Evolutionary conservation across 805 yeast species (phyloP), one percentile per base, ranked within the genome.

Genomic region (Barnettozyma pratensis): DNA sequence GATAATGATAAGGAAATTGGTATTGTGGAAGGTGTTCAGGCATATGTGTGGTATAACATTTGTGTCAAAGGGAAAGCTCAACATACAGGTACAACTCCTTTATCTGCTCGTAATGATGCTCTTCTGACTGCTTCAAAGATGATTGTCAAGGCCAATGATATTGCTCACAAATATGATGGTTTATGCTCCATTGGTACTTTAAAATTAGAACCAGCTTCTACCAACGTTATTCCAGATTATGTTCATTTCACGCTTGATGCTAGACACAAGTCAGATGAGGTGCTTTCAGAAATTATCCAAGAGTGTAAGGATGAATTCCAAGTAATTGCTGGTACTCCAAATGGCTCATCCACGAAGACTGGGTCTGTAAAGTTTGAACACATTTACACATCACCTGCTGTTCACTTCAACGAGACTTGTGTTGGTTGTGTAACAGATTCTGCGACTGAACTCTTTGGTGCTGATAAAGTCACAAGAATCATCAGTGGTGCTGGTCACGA

Each of bases 401-500:
- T 80, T 11, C 70, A 74, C 39, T 84, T 83, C 65, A 69, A 81
- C 55, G 61, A 72, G n/a, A 64, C 68, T 2, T 76, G 83, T 56
- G 68, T 79, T 45, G 61, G 67, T 2, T 73, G 82, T 53, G 82
- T 83, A 19, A 65, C 69, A 39, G 71, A 74, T 26, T 70, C 85
- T 19, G 82, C 88, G 1, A 52, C 58, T 19, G 77, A 72, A 28
- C 59, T 77, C 35, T 77, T 73, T 48, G 81, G 81, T 1, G 64
- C 66, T 28, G 73, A 68, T 2, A 61, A 70, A 37, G 67, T 70
- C 9, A 65, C 71, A 38, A 72, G 68, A 37, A 80, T 82, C 45
- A 73, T 75, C 41, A 77, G 85, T 54, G 89, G 91, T 30, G 88
- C 90, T 5, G 88, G 87, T 9, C 91, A 84, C 55, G 91, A 84